Percentiles rank a stretch among this genome's conserved stretches.
phyloP scores from a whole-genome alignment of 306 rosid genomes.

The Malus domestica region ASM211411v1 NC_041796.1:23920001-23920500 shows the following conservation, averaged over 20 bases:
- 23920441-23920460: neutral
- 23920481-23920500: neutral
- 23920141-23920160: neutral
- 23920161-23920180: neutral
- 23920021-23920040: constrained; percentile 96
- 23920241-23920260: too few relatives aligned
- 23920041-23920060: constrained; percentile 82
- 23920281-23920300: too few relatives aligned
- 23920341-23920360: too few relatives aligned
- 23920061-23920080: constrained; percentile 88
- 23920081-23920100: constrained; percentile 85
- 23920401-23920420: neutral
- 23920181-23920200: neutral
- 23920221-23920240: too few relatives aligned
- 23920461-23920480: neutral
- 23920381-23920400: neutral
- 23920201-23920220: neutral
- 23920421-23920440: neutral
- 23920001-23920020: constrained; percentile 85
- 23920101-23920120: constrained; percentile 78
- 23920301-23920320: too few relatives aligned
- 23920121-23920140: neutral
- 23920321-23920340: too few relatives aligned
- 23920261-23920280: too few relatives aligned
- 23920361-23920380: too few relatives aligned